Base-by-base conservation (phyloP, 2,329 filamentous ascomycete species). In the Penicillium glabrum region DNA sequence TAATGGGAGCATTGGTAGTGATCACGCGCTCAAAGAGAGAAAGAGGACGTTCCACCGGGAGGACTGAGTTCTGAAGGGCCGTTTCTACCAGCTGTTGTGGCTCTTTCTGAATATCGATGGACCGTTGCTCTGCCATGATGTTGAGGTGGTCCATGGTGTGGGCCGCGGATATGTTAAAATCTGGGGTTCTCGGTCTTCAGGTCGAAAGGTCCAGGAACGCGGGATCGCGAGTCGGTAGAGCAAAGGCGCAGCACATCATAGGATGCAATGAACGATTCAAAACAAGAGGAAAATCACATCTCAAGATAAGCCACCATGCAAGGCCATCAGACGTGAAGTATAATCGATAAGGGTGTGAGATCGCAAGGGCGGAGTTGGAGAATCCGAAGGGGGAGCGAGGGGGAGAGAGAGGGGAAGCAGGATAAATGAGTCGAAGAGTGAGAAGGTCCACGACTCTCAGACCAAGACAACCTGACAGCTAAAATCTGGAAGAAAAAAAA, bases 1-100 rank as follows among this genome's bases (percentile, higher is more conserved):
- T 75, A 57, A 86, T 78, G 46, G 84, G 83, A 31, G 82, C 79
- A 68, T 85, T 81, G 21, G 81, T 78, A 48, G 82, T 83, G 60
- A 86, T 69, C 61, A 85, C 72, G 62, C 78, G 71, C 69, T 86
- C 83, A 67, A 86, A 83, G 21, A 69, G 72, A 16, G 78, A 80
- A 23, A 79, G 71, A 49, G 61, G 60, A 29, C 68, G 70, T 47
- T 72, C 64, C n/a, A 54, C 59, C 37, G 66, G 62, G 41, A 62
- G 33, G 48, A 61, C 49, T 19, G 64, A 61, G 21, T 65, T 57
- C 48, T 67, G 60, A 41, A 64, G 55, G n/a, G 67, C 64, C 44
- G 59, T 66, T 51, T 69, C 66, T 7, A 72, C 57, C 47, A 59
- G 56, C 53, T 62, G 65, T 43, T 64, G 64, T 23, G 51, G 56